Evolutionary conservation across 352 stramenopile genomes (phyloP).

Genomic region (Globisporangium cederbergense): DNA sequence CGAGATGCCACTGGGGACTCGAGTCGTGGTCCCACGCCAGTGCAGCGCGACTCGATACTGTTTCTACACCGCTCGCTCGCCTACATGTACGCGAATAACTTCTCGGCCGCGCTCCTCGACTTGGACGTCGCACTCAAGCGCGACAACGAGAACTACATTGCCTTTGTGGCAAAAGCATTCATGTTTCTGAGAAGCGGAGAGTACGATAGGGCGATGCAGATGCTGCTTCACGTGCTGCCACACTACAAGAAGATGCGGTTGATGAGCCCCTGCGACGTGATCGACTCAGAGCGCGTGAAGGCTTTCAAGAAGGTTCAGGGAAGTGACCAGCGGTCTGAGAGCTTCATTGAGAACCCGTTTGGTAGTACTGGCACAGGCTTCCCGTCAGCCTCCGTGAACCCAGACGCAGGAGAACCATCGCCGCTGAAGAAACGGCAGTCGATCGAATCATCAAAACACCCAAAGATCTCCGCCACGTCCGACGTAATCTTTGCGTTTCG

Average conservation of each 20-base stretch:
- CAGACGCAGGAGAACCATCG: neutral
- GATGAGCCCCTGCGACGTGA: conserved; percentile 20
- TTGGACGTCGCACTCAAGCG: conserved; percentile 39
- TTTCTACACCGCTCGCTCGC: conserved; percentile 37
- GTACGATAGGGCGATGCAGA: conserved; percentile 15
- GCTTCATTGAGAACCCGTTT: conserved; percentile 13
- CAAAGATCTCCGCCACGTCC: conserved; percentile 2
- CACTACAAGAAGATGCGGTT: conserved; percentile 34
- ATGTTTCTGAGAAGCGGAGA: conserved; percentile 24
- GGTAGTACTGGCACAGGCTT: neutral
- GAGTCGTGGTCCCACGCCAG: neutral
- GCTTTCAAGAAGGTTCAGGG: conserved; percentile 15
- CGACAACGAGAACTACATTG: conserved; percentile 38
- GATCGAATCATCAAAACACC: neutral
- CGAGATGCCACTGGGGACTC: conserved; percentile 9
- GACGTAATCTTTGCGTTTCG: conserved; percentile 14
- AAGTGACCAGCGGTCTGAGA: conserved; percentile 1
- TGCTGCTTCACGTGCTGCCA: conserved; percentile 31
- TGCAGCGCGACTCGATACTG: conserved; percentile 26
- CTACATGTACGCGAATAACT: conserved; percentile 25
- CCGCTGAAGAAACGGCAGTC: neutral
- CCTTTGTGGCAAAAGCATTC: conserved; percentile 41
- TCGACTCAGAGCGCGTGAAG: conserved; percentile 25
- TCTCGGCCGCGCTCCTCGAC: conserved; percentile 24
- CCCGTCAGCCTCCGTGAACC: neutral